Percentiles rank a stretch among this genome's conserved stretches.
These are phyloP conservation scores for Arthrobotrys pseudoclavata DNA, from an alignment of 2,329 filamentous ascomycete genomes.

Conservation along the genomic window DNA sequence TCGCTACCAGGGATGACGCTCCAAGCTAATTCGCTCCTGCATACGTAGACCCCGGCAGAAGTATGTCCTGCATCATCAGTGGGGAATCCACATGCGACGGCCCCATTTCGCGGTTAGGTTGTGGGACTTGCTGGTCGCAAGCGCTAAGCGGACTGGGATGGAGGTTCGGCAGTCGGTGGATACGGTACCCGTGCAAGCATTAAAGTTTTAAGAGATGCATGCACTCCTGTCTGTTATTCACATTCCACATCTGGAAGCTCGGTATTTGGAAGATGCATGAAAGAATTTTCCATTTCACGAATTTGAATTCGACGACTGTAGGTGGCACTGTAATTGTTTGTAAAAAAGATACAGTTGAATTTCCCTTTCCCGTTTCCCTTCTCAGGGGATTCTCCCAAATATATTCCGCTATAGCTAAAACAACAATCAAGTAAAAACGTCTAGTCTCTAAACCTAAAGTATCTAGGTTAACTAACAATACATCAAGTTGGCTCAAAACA, in stretches of 20 bases:
- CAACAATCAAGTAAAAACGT: slow-evolving; percentile 5
- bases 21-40: not conserved
- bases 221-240: not conserved
- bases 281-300: not conserved
- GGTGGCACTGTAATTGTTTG: not conserved
- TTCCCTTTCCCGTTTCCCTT: not conserved
- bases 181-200: not conserved
- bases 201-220: not conserved
- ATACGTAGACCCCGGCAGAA: not conserved
- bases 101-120: not conserved
- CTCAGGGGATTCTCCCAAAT: not conserved
- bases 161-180: not conserved
- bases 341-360: slow-evolving; percentile 7
- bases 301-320: not conserved
- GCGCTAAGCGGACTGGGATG: slow-evolving; percentile 5
- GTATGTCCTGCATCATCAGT: not conserved
- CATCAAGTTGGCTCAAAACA: slow-evolving; percentile 1
- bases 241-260: not conserved
- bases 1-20: not conserved
- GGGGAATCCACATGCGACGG: slow-evolving; percentile 15
- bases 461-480: slow-evolving; percentile 27
- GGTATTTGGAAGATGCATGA: not conserved
- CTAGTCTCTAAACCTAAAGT: slow-evolving; percentile 45
- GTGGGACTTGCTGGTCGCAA: not conserved
- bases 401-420: slow-evolving; percentile 1